Percentiles rank a stretch among this genome's conserved stretches.
These are phyloP conservation scores for Pyricularia sp. DNA, from an alignment of 2,329 filamentous ascomycete species.

Conservation along the genomic window DNA sequence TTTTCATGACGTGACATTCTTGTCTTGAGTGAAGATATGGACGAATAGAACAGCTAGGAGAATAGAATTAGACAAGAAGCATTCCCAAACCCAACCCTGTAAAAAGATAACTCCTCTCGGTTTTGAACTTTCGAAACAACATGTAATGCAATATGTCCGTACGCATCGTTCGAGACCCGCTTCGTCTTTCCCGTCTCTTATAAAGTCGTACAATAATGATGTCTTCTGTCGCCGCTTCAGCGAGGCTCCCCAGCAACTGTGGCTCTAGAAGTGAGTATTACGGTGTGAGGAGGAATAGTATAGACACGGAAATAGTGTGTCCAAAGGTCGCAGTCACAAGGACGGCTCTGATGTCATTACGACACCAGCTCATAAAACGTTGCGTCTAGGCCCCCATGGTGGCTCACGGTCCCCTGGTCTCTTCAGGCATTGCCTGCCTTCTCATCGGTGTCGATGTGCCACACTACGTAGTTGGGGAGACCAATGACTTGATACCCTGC, in stretches of 20 bases:
- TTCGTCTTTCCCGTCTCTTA: not conserved
- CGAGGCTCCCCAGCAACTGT: not conserved
- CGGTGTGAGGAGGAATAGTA: not conserved
- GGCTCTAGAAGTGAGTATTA: not conserved
- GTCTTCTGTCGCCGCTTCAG: not conserved
- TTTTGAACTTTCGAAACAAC: conserved; percentile 3
- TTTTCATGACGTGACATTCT: not conserved
- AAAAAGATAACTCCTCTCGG: conserved; percentile 3
- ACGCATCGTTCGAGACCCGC: not conserved
- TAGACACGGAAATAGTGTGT: not conserved
- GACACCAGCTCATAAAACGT: not conserved
- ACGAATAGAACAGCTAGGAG: not conserved
- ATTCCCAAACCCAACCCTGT: conserved; percentile 3
- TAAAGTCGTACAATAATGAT: conserved; percentile 5
- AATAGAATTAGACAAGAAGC: conserved; percentile 1
- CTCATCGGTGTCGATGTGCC: conserved; percentile 96
- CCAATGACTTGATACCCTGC: conserved; percentile 90
- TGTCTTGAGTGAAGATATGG: not conserved
- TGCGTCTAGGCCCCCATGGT: not conserved
- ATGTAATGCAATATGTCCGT: conserved; percentile 6
- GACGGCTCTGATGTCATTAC: not conserved
- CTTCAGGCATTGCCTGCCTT: conserved; percentile 67
- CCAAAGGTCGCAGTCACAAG: not conserved
- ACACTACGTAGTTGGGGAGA: conserved; percentile 94
- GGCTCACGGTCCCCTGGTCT: not conserved